Percentiles rank a stretch among this genome's conserved stretches.
Conservation (phyloP, 345 rosid genomes). For the Litchi chinensis region DNA sequence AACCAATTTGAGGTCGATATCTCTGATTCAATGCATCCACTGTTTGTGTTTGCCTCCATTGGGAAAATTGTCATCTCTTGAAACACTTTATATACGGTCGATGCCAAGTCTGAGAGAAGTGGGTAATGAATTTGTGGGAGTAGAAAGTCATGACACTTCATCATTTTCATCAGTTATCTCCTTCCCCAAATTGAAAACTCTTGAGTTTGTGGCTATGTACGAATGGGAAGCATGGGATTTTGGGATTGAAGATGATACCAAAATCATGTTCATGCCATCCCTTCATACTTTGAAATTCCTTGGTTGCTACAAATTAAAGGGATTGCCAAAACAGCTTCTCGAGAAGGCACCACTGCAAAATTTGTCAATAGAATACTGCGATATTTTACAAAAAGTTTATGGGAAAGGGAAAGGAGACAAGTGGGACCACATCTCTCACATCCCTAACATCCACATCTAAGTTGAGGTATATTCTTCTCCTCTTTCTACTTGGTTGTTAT, state of each 20-base stretch:
- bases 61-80: neutral
- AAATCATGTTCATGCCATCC: neutral
- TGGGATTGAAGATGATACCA: neutral
- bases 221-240: constrained; percentile 9
- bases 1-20: neutral
- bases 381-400: too few species aligned
- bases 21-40: neutral
- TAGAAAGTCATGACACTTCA: neutral
- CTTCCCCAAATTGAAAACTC: constrained; percentile 3
- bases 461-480: too few species aligned
- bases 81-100: neutral
- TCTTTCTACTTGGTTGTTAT: too few species aligned
- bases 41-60: neutral
- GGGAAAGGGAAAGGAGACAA: neutral
- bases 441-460: neutral
- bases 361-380: neutral
- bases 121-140: neutral
- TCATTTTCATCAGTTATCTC: neutral
- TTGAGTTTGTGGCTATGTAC: neutral
- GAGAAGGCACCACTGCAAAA: neutral
- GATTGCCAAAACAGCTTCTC: neutral
- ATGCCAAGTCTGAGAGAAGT: neutral
- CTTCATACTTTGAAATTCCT: neutral
- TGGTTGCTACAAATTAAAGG: neutral
- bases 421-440: neutral